Conservation (phyloP, 1,284 basidiomycete species). For the Inonotus obliquus region DNA sequence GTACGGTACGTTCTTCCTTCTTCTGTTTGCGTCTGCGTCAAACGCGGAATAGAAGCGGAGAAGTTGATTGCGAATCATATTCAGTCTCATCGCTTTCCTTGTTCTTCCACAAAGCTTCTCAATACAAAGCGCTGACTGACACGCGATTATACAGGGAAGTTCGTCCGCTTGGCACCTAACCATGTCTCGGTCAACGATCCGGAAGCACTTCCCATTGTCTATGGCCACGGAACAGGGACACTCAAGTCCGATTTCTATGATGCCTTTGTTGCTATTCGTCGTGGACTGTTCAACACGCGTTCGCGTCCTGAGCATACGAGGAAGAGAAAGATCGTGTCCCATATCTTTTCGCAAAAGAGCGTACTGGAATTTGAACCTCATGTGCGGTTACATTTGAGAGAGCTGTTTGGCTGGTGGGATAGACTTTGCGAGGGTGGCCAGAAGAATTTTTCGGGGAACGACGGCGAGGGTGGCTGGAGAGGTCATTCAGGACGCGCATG, state of each 20-base stretch:
- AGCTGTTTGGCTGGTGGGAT: constrained; percentile 77
- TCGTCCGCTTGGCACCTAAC: constrained; percentile 86
- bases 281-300: constrained; percentile 84
- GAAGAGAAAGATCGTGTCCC: constrained; percentile 85
- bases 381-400: constrained; percentile 56
- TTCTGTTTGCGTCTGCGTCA: neutral
- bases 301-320: constrained; percentile 79
- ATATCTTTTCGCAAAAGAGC: constrained; percentile 84
- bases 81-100: neutral
- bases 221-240: constrained; percentile 75
- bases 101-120: neutral
- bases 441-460: constrained; percentile 50
- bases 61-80: neutral
- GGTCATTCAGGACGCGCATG: constrained; percentile 60
- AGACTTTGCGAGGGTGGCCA: constrained; percentile 54
- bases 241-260: constrained; percentile 82
- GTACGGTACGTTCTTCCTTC: constrained; percentile 47
- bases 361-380: constrained; percentile 80
- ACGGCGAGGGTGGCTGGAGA: constrained; percentile 64
- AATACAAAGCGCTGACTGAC: neutral
- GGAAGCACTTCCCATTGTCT: constrained; percentile 68
- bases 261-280: constrained; percentile 68
- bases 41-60: neutral
- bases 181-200: constrained; percentile 82
- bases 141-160: constrained; percentile 44